Evolutionary conservation across 23 red algal species (phyloP).

Genomic region (Gracilaria domingensis): DNA sequence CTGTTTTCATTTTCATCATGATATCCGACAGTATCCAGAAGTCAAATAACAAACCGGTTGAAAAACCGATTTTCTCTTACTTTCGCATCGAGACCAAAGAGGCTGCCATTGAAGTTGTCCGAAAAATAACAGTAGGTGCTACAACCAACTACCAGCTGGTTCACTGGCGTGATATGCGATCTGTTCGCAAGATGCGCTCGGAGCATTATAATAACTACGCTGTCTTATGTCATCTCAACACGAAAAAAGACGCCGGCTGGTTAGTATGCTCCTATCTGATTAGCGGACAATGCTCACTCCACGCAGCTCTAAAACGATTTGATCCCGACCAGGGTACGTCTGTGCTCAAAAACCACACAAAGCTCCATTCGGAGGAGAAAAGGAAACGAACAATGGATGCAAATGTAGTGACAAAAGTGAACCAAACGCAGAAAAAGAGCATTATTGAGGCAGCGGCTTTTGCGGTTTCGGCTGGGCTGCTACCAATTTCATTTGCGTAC

Average conservation of each 20-base stretch:
- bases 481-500: conserved; percentile 17
- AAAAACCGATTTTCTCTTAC: not conserved
- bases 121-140: not conserved
- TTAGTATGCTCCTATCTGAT: not conserved
- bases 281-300: not conserved
- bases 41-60: not conserved
- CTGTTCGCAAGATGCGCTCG: not conserved
- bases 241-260: not conserved
- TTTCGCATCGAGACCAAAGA: not conserved
- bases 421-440: not conserved
- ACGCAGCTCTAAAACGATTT: not conserved
- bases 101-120: not conserved
- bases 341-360: not conserved
- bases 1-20: too few relatives aligned
- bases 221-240: not conserved
- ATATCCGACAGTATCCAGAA: not conserved
- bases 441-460: conserved; percentile 10
- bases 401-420: not conserved
- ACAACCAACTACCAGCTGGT: not conserved
- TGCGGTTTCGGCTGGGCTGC: conserved; percentile 13
- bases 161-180: not conserved
- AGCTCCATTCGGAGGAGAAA: not conserved
- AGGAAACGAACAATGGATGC: too few relatives aligned
- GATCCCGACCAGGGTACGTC: not conserved
- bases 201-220: not conserved